These are phyloP conservation scores for Rhizophora mangle DNA, from an alignment of 345 rosid genomes.

Conservation along the genomic window DNA sequence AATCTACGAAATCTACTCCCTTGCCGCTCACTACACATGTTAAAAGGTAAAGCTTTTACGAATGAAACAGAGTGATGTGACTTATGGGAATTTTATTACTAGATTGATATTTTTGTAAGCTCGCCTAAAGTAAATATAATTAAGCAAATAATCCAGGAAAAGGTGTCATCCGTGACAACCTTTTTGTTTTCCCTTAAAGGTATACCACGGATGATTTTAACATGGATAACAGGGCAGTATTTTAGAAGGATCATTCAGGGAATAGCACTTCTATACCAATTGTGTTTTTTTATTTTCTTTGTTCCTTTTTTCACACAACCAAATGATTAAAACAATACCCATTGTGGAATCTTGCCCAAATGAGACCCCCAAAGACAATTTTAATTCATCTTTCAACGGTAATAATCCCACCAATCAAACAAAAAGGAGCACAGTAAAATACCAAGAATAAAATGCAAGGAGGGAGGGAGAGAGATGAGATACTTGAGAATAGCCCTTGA, in stretches of 20 bases:
- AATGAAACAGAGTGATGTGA: constrained; percentile 16
- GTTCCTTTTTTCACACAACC: too few relatives aligned
- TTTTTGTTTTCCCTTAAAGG: too few relatives aligned
- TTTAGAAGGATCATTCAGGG: too few relatives aligned
- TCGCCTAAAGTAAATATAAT: constrained; percentile 17
- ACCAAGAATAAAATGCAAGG: not conserved
- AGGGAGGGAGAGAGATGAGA: not conserved
- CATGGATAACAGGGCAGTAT: too few relatives aligned
- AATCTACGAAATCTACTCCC: not conserved
- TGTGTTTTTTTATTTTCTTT: too few relatives aligned
- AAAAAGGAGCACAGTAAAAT: not conserved
- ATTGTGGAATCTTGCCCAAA: too few relatives aligned
- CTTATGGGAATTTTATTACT: constrained; percentile 26
- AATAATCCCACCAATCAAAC: not conserved
- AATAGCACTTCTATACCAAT: too few relatives aligned
- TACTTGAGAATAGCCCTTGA: constrained; percentile 12
- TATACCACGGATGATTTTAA: too few relatives aligned
- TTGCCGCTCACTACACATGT: not conserved
- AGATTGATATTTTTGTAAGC: constrained; percentile 13
- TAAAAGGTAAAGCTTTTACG: not conserved
- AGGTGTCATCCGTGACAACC: too few relatives aligned
- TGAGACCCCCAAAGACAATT: too few relatives aligned
- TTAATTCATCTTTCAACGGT: not conserved
- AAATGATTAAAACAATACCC: too few relatives aligned
- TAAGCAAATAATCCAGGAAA: not conserved